These are phyloP conservation scores for Lentinus tigrinus DNA, from an alignment of 768 basidiomycete species.

Conservation along the genomic window DNA sequence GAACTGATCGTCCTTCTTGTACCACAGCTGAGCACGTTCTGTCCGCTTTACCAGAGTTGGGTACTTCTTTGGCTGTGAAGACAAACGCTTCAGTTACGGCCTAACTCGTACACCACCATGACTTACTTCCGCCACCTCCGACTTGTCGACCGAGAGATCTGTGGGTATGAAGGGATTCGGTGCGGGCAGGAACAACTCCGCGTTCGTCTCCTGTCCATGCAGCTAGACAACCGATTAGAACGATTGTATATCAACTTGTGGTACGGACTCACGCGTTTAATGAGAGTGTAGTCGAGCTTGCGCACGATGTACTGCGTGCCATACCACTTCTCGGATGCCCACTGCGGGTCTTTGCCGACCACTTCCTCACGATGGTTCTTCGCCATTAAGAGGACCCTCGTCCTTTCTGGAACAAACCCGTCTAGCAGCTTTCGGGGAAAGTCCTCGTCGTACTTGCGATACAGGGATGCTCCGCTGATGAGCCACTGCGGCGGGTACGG, in stretches of 20 bases:
- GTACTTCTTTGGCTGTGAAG: slow-evolving; percentile 33
- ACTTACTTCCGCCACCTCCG: slow-evolving; percentile 29
- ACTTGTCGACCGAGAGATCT: slow-evolving; percentile 43
- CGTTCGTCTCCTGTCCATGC: slow-evolving; percentile 22
- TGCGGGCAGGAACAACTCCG: slow-evolving; percentile 40
- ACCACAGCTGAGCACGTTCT: slow-evolving; percentile 42
- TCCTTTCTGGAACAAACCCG: slow-evolving; percentile 30
- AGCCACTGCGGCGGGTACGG: slow-evolving; percentile 19
- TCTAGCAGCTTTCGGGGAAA: slow-evolving; percentile 22
- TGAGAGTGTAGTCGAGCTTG: slow-evolving; percentile 30
- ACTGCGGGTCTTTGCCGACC: slow-evolving; percentile 18
- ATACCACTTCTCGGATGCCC: slow-evolving; percentile 48
- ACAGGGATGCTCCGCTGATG: slow-evolving; percentile 14
- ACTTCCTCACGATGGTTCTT: slow-evolving; percentile 34
- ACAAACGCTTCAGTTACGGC: too few species aligned
- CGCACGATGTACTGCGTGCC: slow-evolving; percentile 47
- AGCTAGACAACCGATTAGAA: slow-evolving; percentile 12
- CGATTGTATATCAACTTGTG: neutral
- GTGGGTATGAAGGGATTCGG: slow-evolving; percentile 52
- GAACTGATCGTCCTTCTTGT: slow-evolving; percentile 60
- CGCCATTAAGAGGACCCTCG: slow-evolving; percentile 38
- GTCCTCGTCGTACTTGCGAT: slow-evolving; percentile 21
- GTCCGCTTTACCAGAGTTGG: slow-evolving; percentile 40
- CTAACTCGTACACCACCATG: neutral
- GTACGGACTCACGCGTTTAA: slow-evolving; percentile 28